Evolutionary conservation across 352 stramenopile species (phyloP), one percentile per base, ranked within the genome.

Genomic region (Phytophthora ohioensis): DNA sequence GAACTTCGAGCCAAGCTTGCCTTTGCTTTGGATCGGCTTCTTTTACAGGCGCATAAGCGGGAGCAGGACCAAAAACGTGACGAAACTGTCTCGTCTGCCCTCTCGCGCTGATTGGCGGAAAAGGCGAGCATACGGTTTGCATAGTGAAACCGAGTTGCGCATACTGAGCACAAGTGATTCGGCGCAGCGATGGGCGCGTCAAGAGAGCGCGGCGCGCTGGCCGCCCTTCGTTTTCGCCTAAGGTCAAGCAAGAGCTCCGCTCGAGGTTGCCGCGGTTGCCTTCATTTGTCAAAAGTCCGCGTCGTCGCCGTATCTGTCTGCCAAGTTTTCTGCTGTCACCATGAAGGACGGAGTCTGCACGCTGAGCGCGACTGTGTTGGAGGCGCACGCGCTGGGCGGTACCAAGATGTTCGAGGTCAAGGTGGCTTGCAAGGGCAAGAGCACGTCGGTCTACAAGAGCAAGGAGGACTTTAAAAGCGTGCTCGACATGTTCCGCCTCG

Each of bases 331-430:
- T 32, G 9, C 10, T 27, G 21, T 10, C 34, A 56, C n/a, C 3
- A 91, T 90, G 81, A 90, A 88, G 75, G 71, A 82, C 59, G 54
- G 64, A 57, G 56, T 72, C 39, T 76, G 76, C 34, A 76, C 69
- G 31, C 68, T 94, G 36, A 82, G 74, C 57, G 81, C 79, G 0
- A 75, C 71, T 45, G 88, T 95, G 56, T 79, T 79, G 35, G 84
- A 85, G 42, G 88, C 88, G 42, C 85, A 87, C 2, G 76, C 85
- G 30, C 78, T 95, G 34, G 79, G 85, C 53, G 84, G 84, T 53
- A 88, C 76, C 61, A 87, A 91, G 73, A 93, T 93, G 85, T 95
- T 90, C 71, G 83, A 92, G 67, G 85, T 95, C 52, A 93, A 92
- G 66, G 80, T 93, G 56, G 57, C 71, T 31, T 91, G 83, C 79